Conservation (phyloP, 768 basidiomycete genomes). For the Mycena polygramma region DNA sequence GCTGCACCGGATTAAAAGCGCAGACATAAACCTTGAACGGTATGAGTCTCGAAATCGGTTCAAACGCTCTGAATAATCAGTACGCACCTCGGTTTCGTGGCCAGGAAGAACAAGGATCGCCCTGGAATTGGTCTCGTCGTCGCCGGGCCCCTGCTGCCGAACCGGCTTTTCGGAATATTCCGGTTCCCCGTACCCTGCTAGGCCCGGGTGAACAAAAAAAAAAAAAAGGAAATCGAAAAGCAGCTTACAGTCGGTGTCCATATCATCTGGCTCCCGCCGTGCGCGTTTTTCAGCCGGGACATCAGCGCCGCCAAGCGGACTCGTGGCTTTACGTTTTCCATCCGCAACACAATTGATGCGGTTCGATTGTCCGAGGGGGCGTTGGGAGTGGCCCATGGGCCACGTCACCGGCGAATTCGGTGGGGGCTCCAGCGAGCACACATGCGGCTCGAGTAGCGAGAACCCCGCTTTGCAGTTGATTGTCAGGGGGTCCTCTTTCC, state of each 20-base stretch:
- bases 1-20: constrained; percentile 78
- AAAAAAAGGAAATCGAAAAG: constrained; percentile 37
- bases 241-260: constrained; percentile 58
- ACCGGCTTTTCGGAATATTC: constrained; percentile 41
- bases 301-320: constrained; percentile 41
- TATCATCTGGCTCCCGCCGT: constrained; percentile 62
- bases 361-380: constrained; percentile 26
- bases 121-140: constrained; percentile 55
- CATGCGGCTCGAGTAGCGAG: constrained; percentile 79
- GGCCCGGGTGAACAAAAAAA: constrained; percentile 20
- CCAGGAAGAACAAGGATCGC: constrained; percentile 62
- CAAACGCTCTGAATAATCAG: background rate
- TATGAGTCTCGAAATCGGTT: constrained; percentile 13
- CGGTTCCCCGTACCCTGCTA: constrained; percentile 14
- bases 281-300: constrained; percentile 76
- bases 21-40: constrained; percentile 79
- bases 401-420: constrained; percentile 38
- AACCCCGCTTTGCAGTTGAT: constrained; percentile 78
- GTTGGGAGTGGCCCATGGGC: constrained; percentile 14
- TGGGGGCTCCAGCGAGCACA: constrained; percentile 70
- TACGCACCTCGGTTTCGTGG: constrained; percentile 72
- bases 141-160: constrained; percentile 56
- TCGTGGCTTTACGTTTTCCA: constrained; percentile 65
- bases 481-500: constrained; percentile 72
- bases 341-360: background rate